A percentile compares a stretch with the other conserved stretches of the same genome.
These are phyloP conservation scores for Coemansia sp. DNA, from an alignment of 192 early-diverging fungal species.

Conservation along the genomic window DNA sequence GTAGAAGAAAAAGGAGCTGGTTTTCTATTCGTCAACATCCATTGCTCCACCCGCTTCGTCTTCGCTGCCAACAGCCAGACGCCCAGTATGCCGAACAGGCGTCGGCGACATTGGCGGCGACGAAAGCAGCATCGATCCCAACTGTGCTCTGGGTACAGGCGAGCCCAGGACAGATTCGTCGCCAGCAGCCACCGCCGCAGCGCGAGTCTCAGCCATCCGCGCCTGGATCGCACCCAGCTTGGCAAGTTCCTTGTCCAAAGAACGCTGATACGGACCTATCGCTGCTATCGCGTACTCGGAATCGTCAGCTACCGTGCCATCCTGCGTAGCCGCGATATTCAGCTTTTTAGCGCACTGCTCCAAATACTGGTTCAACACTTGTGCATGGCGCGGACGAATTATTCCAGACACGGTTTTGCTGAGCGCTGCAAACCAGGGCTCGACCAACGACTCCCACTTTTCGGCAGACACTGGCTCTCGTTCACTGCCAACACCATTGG, in stretches of 20 bases:
- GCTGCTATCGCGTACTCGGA: constrained; percentile 18
- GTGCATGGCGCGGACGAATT: constrained; percentile 49
- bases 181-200: background rate
- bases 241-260: constrained; percentile 40
- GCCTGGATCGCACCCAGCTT: constrained; percentile 46
- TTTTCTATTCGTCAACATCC: constrained; percentile 9
- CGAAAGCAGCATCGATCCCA: constrained; percentile 4
- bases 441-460: constrained; percentile 25
- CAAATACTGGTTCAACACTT: constrained; percentile 18
- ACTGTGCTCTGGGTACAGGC: background rate
- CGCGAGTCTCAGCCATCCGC: constrained; percentile 36
- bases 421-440: constrained; percentile 50
- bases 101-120: constrained; percentile 7
- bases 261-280: constrained; percentile 35
- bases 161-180: background rate
- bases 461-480: constrained; percentile 11
- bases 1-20: background rate
- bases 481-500: background rate
- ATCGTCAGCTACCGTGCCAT: background rate
- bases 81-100: background rate
- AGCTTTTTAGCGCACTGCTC: background rate
- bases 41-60: background rate
- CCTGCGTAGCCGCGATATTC: background rate
- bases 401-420: constrained; percentile 44
- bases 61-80: background rate